These are phyloP conservation scores for Kwoniella heveanensis DNA, from an alignment of 768 basidiomycete species.

Conservation along the genomic window DNA sequence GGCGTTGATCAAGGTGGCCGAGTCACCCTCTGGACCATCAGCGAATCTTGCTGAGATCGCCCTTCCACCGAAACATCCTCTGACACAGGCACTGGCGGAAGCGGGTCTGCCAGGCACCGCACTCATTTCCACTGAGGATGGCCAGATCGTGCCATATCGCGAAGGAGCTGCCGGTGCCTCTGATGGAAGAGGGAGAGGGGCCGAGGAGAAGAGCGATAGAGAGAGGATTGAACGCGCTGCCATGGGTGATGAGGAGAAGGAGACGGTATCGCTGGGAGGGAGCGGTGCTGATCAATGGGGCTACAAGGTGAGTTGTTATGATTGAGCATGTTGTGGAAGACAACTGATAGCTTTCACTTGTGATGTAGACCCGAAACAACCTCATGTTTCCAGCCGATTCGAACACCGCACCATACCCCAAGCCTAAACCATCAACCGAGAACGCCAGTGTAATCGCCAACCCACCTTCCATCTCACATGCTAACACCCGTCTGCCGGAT, in stretches of 20 bases:
- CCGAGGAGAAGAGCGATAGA: constrained; percentile 30
- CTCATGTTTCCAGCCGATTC: constrained; percentile 95
- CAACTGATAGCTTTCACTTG: constrained; percentile 2
- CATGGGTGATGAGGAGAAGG: constrained; percentile 44
- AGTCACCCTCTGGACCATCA: neutral
- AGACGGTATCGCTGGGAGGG: constrained; percentile 31
- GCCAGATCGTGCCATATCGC: constrained; percentile 48
- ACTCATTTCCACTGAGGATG: constrained; percentile 41
- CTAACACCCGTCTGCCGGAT: constrained; percentile 72
- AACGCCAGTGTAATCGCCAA: constrained; percentile 13
- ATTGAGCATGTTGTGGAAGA: constrained; percentile 4
- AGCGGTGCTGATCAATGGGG: constrained; percentile 51
- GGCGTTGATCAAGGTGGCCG: constrained; percentile 27
- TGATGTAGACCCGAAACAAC: constrained; percentile 79
- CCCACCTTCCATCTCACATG: constrained; percentile 67
- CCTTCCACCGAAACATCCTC: constrained; percentile 45
- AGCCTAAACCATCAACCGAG: constrained; percentile 3
- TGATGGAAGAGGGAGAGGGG: constrained; percentile 41
- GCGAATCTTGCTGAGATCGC: constrained; percentile 30
- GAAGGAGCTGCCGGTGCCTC: constrained; percentile 44
- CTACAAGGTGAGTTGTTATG: constrained; percentile 45
- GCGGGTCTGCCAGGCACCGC: constrained; percentile 56
- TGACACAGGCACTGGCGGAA: constrained; percentile 45
- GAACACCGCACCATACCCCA: constrained; percentile 74
- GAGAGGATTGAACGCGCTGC: constrained; percentile 32